Evolutionary conservation across 176 grass and related monocot genomes (phyloP).

Genomic region (barley (Hordeum vulgare)): DNA sequence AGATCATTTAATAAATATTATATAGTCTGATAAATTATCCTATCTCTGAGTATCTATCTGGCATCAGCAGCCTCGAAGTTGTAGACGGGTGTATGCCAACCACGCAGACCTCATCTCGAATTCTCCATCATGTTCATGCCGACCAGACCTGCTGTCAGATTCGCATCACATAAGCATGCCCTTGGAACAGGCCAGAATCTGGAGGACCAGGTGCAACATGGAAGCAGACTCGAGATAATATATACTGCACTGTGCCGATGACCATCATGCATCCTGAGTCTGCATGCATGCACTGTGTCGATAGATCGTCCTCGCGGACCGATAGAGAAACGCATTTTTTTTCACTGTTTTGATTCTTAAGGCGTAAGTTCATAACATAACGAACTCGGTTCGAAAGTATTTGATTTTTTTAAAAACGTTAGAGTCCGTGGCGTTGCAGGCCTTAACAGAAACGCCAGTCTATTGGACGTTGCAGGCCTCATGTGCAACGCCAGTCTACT

Average conservation of each 20-base stretch:
- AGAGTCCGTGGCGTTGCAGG: too few relatives aligned
- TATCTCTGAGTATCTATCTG: not conserved
- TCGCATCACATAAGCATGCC: not conserved
- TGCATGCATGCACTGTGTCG: not conserved
- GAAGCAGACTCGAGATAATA: not conserved
- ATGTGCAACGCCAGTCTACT: too few relatives aligned
- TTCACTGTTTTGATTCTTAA: too few relatives aligned
- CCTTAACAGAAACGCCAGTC: too few relatives aligned
- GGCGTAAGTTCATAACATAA: too few relatives aligned
- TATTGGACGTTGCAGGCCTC: too few relatives aligned
- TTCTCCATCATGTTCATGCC: not conserved
- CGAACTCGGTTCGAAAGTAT: too few relatives aligned
- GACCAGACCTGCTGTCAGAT: slow-evolving; percentile 2
- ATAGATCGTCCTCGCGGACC: not conserved
- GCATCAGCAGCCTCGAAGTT: not conserved
- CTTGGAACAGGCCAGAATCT: not conserved
- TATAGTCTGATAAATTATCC: not conserved
- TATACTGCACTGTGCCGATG: not conserved
- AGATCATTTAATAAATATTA: too few relatives aligned
- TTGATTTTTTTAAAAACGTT: too few relatives aligned
- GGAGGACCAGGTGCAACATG: not conserved
- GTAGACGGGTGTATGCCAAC: not conserved
- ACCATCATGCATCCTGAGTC: not conserved
- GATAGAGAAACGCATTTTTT: not conserved
- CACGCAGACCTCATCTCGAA: not conserved